Conservation (phyloP, 768 basidiomycete species). For the Leccinum ochraceum region DNA sequence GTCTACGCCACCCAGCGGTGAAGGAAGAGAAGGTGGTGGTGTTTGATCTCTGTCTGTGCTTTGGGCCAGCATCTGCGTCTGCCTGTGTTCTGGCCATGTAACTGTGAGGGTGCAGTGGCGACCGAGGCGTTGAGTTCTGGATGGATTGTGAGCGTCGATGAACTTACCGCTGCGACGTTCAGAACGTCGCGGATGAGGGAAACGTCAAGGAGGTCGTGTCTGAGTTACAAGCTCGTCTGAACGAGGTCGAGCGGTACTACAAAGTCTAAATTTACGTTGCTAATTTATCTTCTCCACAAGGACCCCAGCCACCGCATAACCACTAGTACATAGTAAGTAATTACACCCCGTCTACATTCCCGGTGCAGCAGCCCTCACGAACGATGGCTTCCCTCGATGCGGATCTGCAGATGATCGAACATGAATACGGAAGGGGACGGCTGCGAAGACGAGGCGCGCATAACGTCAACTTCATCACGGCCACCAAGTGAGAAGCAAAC, state of each 20-base stretch:
- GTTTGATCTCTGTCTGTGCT: conserved; percentile 42
- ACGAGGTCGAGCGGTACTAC: neutral
- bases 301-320: conserved; percentile 28
- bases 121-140: conserved; percentile 4
- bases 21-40: conserved; percentile 44
- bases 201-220: conserved; percentile 20
- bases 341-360: neutral
- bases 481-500: conserved; percentile 13
- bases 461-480: conserved; percentile 14
- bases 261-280: conserved; percentile 21
- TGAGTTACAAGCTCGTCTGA: conserved; percentile 5
- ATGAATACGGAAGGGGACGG: conserved; percentile 32
- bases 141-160: neutral
- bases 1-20: conserved; percentile 40
- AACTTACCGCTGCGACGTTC: conserved; percentile 10
- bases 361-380: conserved; percentile 9
- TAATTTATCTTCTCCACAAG: conserved; percentile 17
- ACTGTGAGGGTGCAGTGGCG: conserved; percentile 15
- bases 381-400: conserved; percentile 22
- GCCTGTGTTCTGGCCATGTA: conserved; percentile 34
- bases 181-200: conserved; percentile 12
- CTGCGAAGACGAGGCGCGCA: conserved; percentile 21
- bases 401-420: conserved; percentile 32
- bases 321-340: neutral
- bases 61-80: conserved; percentile 34